Evolutionary conservation across 2,329 filamentous ascomycete species (phyloP).

Genomic region (Penicillium sp.): DNA sequence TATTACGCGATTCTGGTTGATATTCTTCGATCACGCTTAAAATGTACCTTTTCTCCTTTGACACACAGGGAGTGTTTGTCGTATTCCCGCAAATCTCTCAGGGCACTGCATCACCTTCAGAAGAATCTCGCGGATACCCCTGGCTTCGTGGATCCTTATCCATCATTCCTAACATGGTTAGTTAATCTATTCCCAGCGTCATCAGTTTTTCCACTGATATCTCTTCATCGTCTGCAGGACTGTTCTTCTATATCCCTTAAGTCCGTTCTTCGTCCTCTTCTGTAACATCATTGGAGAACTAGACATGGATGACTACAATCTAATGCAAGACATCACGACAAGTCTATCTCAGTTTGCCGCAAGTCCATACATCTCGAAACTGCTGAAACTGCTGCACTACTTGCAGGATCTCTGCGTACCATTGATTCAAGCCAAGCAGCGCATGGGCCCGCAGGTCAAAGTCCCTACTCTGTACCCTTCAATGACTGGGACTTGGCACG

Average conservation of each 20-base stretch:
- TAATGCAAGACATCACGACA: conserved; percentile 15
- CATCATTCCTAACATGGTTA: conserved; percentile 14
- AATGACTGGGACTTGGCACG: neutral
- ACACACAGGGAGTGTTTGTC: conserved; percentile 20
- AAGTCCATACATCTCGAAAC: conserved; percentile 15
- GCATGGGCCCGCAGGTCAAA: conserved; percentile 3
- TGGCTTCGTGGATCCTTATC: conserved; percentile 14
- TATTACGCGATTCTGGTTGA: conserved; percentile 23
- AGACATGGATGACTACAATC: conserved; percentile 15
- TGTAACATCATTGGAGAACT: conserved; percentile 21
- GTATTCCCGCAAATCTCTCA: conserved; percentile 14
- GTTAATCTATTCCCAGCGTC: neutral
- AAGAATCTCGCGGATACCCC: conserved; percentile 8
- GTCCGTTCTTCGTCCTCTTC: conserved; percentile 21
- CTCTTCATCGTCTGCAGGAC: conserved; percentile 3
- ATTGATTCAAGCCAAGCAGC: conserved; percentile 10
- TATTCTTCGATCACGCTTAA: conserved; percentile 20
- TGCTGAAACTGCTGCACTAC: conserved; percentile 13
- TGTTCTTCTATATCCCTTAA: conserved; percentile 17
- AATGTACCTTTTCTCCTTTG: conserved; percentile 13
- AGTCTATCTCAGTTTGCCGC: conserved; percentile 13
- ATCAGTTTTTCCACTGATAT: neutral
- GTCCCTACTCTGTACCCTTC: conserved; percentile 8
- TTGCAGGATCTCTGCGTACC: conserved; percentile 11
- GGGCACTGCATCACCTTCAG: conserved; percentile 11